phyloP scores from a whole-genome alignment of 345 rosid genomes.

The Diplotaxis tenuifolia region DNA sequence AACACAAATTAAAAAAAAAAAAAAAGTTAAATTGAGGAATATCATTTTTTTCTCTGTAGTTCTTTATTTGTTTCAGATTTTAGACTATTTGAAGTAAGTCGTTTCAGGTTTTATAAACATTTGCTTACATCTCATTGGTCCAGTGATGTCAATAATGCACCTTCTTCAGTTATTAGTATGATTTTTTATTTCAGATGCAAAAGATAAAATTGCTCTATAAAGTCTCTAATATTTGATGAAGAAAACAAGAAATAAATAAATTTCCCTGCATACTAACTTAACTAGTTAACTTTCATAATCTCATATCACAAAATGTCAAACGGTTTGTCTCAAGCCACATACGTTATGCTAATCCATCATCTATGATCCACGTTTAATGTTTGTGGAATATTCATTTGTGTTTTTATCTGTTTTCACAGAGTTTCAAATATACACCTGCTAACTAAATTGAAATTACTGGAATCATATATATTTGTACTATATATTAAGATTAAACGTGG shows the following conservation, averaged over 20 bases:
- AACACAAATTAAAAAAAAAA: not conserved
- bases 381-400: not conserved
- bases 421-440: not conserved
- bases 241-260: no score
- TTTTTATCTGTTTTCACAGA: not conserved
- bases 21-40: not conserved
- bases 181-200: no score
- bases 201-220: no score
- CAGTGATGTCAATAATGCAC: not conserved
- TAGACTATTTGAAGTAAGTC: not conserved
- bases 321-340: not conserved
- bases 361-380: not conserved
- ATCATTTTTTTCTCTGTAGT: not conserved
- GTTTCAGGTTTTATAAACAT: not conserved
- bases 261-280: not conserved
- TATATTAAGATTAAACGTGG: not conserved
- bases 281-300: not conserved
- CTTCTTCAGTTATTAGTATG: not conserved
- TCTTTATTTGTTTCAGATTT: not conserved
- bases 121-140: conserved; percentile 15
- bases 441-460: not conserved
- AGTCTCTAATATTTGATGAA: no score
- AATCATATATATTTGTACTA: no score
- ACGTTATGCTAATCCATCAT: not conserved
- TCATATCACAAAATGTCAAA: not conserved